phyloP scores from a whole-genome alignment of 139 green algal genomes.

The Chlamydomonas asymmetrica region DNA sequence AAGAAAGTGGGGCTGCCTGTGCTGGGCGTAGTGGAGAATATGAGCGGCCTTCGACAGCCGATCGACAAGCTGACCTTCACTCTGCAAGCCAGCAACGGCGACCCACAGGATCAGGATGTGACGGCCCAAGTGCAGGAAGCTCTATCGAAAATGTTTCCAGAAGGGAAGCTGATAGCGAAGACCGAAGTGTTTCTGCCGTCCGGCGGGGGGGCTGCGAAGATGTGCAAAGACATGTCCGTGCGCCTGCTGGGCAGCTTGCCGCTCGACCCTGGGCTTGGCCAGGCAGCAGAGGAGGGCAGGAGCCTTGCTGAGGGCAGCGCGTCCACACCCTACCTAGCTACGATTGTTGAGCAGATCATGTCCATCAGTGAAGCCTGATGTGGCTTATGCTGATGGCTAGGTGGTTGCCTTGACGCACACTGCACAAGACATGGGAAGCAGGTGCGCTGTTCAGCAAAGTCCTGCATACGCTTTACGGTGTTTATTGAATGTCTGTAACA shows the following conservation, averaged over 20 bases:
- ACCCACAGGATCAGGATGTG: conserved; percentile 34
- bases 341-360: no score
- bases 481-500: no score
- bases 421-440: no score
- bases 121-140: conserved; percentile 39
- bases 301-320: conserved; percentile 54
- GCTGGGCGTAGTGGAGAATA: conserved; percentile 98
- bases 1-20: conserved; percentile 87
- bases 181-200: conserved; percentile 74
- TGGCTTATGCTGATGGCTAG: no score
- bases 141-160: conserved; percentile 33
- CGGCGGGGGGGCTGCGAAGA: conserved; percentile 67
- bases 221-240: conserved; percentile 79
- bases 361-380: no score
- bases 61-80: conserved; percentile 65
- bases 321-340: no score
- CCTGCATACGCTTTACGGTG: no score
- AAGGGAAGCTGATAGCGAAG: conserved; percentile 8
- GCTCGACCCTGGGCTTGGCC: conserved; percentile 74
- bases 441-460: no score
- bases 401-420: no score
- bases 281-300: conserved; percentile 69
- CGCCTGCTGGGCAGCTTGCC: conserved; percentile 87
- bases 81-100: not conserved
- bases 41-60: conserved; percentile 74